A percentile compares a stretch with the other conserved stretches of the same genome.
phyloP scores from a whole-genome alignment of 495 filamentous ascomycete genomes.

The Penicillium turbatum region DNA sequence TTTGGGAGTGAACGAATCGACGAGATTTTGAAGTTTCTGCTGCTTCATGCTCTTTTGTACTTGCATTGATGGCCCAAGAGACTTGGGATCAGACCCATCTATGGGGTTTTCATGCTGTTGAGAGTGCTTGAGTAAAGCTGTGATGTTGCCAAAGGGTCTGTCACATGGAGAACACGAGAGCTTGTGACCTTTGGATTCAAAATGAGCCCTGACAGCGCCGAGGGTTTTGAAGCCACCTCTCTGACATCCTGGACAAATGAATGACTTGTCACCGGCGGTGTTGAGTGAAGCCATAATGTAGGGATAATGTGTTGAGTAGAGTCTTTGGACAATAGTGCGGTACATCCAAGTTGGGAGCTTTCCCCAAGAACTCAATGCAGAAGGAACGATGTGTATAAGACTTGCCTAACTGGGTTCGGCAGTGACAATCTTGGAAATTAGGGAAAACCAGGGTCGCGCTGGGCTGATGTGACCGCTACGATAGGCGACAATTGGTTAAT shows the following conservation, averaged over 20 bases:
- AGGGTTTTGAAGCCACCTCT: slow-evolving; percentile 4
- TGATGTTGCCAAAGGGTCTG: background rate
- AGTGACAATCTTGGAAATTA: too few species aligned
- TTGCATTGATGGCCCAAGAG: background rate
- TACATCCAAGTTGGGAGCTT: too few species aligned
- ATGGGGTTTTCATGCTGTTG: background rate
- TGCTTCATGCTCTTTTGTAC: background rate
- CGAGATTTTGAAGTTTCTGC: background rate
- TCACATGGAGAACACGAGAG: slow-evolving; percentile 3
- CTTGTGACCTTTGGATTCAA: slow-evolving; percentile 4
- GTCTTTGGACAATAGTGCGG: too few species aligned
- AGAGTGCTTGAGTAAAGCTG: background rate
- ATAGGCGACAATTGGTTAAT: too few species aligned
- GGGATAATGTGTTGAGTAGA: too few species aligned
- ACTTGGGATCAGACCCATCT: background rate
- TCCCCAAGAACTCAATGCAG: too few species aligned
- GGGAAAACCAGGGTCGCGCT: too few species aligned
- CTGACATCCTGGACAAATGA: slow-evolving; percentile 8
- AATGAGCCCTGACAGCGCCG: slow-evolving; percentile 6
- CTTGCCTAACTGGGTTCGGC: too few species aligned
- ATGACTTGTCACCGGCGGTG: background rate
- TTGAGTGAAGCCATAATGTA: background rate
- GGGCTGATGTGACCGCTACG: too few species aligned
- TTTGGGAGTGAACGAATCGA: background rate
- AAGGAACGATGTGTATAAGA: too few species aligned